These are phyloP conservation scores for Mycena galopus DNA, from an alignment of 768 basidiomycete genomes.

Conservation along the genomic window DNA sequence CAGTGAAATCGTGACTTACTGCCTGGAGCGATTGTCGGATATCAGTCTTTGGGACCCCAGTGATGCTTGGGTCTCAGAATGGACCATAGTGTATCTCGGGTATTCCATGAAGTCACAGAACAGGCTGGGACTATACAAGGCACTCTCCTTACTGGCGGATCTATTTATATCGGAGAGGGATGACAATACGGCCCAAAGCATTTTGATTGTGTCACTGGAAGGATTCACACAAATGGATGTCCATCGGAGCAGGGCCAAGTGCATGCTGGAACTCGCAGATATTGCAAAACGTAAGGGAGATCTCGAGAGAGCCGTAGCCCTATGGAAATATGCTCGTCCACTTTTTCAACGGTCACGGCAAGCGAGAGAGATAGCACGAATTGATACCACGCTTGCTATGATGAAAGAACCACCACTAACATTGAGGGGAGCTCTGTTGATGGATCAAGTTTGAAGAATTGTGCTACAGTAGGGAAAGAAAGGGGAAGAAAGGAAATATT, in stretches of 20 bases:
- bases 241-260: constrained; percentile 3
- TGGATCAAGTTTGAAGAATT: background rate
- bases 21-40: constrained; percentile 1
- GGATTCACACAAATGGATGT: constrained; percentile 7
- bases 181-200: background rate
- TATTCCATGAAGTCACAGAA: background rate
- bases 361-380: background rate
- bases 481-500: background rate
- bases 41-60: background rate
- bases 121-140: background rate
- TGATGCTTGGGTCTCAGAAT: background rate
- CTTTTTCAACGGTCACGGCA: background rate
- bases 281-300: background rate
- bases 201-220: constrained; percentile 5
- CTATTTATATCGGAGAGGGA: background rate
- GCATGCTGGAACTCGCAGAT: background rate
- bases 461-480: background rate
- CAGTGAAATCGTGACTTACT: background rate
- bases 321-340: background rate
- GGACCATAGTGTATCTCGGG: background rate
- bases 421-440: background rate
- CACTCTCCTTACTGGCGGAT: background rate
- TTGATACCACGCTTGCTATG: background rate
- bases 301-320: background rate
- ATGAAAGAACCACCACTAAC: background rate